Conservation (phyloP, 805 yeast species). For the Diddensiella caesifluorescens region DNA sequence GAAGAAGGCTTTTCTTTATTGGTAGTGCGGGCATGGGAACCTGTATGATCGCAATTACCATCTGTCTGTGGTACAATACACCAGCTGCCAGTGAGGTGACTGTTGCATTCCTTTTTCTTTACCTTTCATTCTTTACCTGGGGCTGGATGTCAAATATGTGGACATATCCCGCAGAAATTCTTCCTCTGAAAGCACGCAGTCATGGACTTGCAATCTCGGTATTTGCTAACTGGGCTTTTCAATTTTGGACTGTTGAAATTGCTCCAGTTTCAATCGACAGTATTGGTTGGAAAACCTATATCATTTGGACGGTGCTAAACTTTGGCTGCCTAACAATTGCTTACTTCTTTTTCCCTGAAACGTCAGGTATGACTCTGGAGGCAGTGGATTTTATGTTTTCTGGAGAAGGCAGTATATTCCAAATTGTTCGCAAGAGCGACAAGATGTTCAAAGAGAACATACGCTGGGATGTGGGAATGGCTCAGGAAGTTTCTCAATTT, state of each 20-base stretch:
- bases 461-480: slow-evolving; percentile 11
- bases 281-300: slow-evolving; percentile 29
- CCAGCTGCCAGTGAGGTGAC: slow-evolving; percentile 9
- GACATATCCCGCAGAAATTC: slow-evolving; percentile 64
- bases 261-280: slow-evolving; percentile 49
- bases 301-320: slow-evolving; percentile 41
- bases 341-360: slow-evolving; percentile 57
- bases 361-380: slow-evolving; percentile 63
- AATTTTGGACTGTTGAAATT: slow-evolving; percentile 27
- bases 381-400: slow-evolving; percentile 45
- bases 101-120: slow-evolving; percentile 28
- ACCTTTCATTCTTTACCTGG: slow-evolving; percentile 35
- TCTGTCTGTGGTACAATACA: not conserved
- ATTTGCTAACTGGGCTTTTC: slow-evolving; percentile 59
- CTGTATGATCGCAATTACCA: slow-evolving; percentile 14
- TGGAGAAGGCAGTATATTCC: slow-evolving; percentile 4
- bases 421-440: slow-evolving; percentile 8
- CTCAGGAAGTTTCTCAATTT: slow-evolving; percentile 7
- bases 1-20: slow-evolving; percentile 51
- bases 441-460: slow-evolving; percentile 9
- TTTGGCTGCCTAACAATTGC: slow-evolving; percentile 38
- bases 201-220: slow-evolving; percentile 59
- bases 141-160: slow-evolving; percentile 49
- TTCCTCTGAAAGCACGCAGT: slow-evolving; percentile 59
- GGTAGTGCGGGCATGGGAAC: slow-evolving; percentile 46